Evolutionary conservation across 2,329 filamentous ascomycete species (phyloP), one percentile per base, ranked within the genome.

Genomic region (Fusarium pseudograminearum): DNA sequence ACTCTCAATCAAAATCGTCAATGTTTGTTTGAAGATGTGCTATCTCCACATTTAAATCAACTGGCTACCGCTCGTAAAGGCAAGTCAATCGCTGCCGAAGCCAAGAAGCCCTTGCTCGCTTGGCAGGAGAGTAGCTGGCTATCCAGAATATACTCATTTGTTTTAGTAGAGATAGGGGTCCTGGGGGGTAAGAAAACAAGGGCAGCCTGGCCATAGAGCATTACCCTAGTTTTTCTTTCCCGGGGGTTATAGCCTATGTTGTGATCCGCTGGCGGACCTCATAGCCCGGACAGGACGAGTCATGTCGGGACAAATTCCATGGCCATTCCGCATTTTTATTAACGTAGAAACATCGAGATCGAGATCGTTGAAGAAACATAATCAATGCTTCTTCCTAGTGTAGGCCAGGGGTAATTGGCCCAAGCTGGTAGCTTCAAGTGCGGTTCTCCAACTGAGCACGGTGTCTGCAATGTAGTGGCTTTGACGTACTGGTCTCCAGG

Each of bases 331-430:
- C 62, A 24, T 30, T 33, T 51, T 20, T 31, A 20, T 9, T 47
- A 22, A 44, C 36, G 36, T 26, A 34, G 30, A 41, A 64, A 65
- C 52, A 61, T 54, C 14, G 18, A 40, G 54, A 61, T 65, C 61
- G 47, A 65, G 61, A 65, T 65, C 24, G 38, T 61, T 44, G 31
- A 33, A 40, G 47, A 66, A 65, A 48, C 30, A 66, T 44, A 20
- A 48, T 31, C 36, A 36, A 28, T 40, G 20, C 47, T 54, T 44
- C 50, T 41, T 42, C 57, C 53, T 58, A 60, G 62, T 42, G 53
- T 34, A 22, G 50, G 30, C 7, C 41, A 47, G 48, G 60, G 45
- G 41, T 28, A 41, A 53, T 44, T 48, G 51, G 58, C 44, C 69
- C 38, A 48, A 44, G 52, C 55, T 61, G 33, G 42, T 47, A 68